Base-by-base conservation (phyloP, 140 eudicot genomes). In the Cichorium intybus region DNA sequence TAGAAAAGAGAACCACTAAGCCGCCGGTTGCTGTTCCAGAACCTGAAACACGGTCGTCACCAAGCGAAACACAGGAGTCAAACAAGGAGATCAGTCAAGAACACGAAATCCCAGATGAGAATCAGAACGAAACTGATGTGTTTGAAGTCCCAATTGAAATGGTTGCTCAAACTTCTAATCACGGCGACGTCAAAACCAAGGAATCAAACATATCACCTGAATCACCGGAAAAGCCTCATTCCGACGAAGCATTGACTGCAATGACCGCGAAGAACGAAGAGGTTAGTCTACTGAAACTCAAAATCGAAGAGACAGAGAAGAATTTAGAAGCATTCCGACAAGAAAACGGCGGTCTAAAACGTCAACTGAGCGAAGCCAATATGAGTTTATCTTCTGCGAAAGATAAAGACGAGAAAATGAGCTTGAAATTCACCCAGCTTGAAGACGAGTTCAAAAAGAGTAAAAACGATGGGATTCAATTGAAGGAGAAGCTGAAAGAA, bases 131-230 rank as follows among this genome's bases (percentile, higher is more conserved):
- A 75, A 91, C 97, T 14, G 90, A 93, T 68, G 97, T 93, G 24
- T 93, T 85, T 24, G 99, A 93, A 77, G 97, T 93, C 47, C 95
- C 88, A 0, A 57, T 80, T 5, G 88, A 84, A 63, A 75, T 72
- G 18, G 68, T 61, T 68, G 45, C 50, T 20, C 64, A 63, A 39
- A 56, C 50, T 7, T 21, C 65, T 27, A 71, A 48, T 43, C 68
- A 76, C 14, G 76, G 37, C 31, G 79, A 78, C 14, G 70, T 70
- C 49, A 64, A 74, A 60, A 71, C 69, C 14, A 79, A 71, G 58
- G 24, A 52, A 22, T 4, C 64, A 3, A 60, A 34, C 35, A 9
- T 22, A 17, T 50, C 79, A 53, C 52, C 59, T 0, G 75, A 68
- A 39, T 58, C 60, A 20, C 61, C 81, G 0, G 66, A 39, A 46